Percentiles rank a stretch among this genome's conserved stretches.
Evolutionary conservation across 345 rosid species (phyloP).

Genomic region (Leavenworthia alabamica): DNA sequence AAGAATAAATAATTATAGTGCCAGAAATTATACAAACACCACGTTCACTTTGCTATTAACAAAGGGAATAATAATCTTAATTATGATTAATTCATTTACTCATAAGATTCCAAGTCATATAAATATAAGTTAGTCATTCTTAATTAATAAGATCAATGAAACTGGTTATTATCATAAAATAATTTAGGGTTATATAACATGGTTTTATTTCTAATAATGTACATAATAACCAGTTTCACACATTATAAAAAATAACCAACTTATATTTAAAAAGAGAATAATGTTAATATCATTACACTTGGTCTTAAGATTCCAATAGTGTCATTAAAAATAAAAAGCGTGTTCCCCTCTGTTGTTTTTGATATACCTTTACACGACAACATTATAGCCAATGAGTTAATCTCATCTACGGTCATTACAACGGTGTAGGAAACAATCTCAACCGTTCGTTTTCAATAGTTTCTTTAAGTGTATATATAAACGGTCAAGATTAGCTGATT

Average conservation of each 20-base stretch:
- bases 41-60: not conserved
- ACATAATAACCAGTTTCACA: not conserved
- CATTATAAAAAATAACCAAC: not conserved
- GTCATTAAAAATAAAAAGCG: constrained; percentile 9
- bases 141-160: not conserved
- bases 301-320: constrained; percentile 4
- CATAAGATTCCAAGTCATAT: constrained; percentile 6
- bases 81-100: constrained; percentile 7
- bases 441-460: constrained; percentile 7
- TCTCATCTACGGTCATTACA: constrained; percentile 16
- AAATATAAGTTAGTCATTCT: not conserved
- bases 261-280: constrained; percentile 1
- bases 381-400: constrained; percentile 17
- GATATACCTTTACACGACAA: constrained; percentile 23
- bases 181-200: not conserved
- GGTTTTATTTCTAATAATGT: not conserved
- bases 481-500: not conserved
- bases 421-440: not conserved
- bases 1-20: not conserved
- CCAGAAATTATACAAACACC: not conserved
- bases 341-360: constrained; percentile 22
- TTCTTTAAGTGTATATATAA: not conserved
- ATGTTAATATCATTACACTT: constrained; percentile 8
- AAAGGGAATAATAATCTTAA: constrained; percentile 6
- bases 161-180: not conserved